Evolutionary conservation across 805 yeast species (phyloP), one percentile per base, ranked within the genome.

Genomic region (Saccharomycodes ludwigii): DNA sequence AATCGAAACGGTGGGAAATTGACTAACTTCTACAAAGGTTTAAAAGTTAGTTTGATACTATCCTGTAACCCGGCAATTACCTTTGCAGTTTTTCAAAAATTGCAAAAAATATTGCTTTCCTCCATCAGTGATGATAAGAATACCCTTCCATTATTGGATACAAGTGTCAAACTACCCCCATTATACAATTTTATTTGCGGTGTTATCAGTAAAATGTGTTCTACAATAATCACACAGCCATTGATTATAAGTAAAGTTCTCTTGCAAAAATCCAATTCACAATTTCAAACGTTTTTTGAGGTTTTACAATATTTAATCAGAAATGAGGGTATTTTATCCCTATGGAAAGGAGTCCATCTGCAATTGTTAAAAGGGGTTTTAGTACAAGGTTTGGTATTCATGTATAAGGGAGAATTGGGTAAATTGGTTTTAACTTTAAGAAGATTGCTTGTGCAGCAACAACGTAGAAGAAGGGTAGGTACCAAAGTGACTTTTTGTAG

Each of bases 51-150:
- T 6, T 54, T 82, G 45, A 78, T 82, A 8, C 65, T 83, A 31
- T 82, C 88, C 13, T 61, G 77, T 30, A 83, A 83, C 56, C 94
- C 94, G 3, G 75, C 91, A 24, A 83, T 83, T 48, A 83, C 94
- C 3, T 83, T 82, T 48, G 88, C 93, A 6, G 65, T 84, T 3
- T 78, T 71, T 52, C 85, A 79, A 50, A 66, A 82, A 41, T 62
- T 82, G 42, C 74, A 69, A 48, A 61, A 61, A 27, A 42, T 69
- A 3, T 47, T 78, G 24, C 9, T 25, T 5, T n/a, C 18, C 9
- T 72, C 42, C 20, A 56, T 55, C 57, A 58, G 27, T 40, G 46
- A 38, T 56, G 58, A 44, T 48, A 32, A 30, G 4, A 32, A 22
- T 26, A 34, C 33, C 10, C 18, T 21, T 13, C 17, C 29, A 13